Percentiles rank a stretch among this genome's conserved stretches.
phyloP scores from a whole-genome alignment of 306 rosid genomes.

The Macrotyloma uniflorum region DNA sequence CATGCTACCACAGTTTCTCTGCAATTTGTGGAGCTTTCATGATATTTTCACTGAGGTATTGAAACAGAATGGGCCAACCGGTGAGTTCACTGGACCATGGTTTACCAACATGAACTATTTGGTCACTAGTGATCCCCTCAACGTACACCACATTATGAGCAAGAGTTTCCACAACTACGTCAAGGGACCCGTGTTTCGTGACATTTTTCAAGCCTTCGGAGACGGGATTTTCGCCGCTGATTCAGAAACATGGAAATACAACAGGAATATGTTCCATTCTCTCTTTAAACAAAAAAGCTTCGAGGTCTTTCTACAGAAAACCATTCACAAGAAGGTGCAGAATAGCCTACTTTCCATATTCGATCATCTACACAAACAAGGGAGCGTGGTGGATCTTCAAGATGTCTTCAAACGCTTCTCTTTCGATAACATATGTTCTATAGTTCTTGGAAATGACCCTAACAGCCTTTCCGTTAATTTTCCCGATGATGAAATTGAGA shows the following conservation, averaged over 20 bases:
- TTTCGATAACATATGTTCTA: conserved; percentile 44
- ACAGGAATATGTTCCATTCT: conserved; percentile 26
- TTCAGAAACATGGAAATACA: conserved; percentile 38
- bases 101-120: conserved; percentile 30
- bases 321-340: conserved; percentile 24
- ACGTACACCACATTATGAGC: conserved; percentile 38
- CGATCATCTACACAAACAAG: conserved; percentile 24
- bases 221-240: conserved; percentile 46
- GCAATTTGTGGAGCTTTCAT: neutral
- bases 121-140: conserved; percentile 44
- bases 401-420: conserved; percentile 46
- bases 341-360: conserved; percentile 27
- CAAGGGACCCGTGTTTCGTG: conserved; percentile 38
- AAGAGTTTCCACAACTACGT: conserved; percentile 39
- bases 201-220: conserved; percentile 46
- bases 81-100: conserved; percentile 42
- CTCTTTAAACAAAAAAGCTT: conserved; percentile 5
- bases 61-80: conserved; percentile 27
- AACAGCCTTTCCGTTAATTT: conserved; percentile 41
- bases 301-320: conserved; percentile 23
- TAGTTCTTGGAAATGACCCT: conserved; percentile 51
- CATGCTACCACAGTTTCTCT: neutral
- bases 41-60: neutral
- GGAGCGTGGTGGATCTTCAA: conserved; percentile 38
- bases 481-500: conserved; percentile 36